These are phyloP conservation scores for Coemansia sp. DNA, from an alignment of 192 early-diverging fungal species.

Conservation along the genomic window DNA sequence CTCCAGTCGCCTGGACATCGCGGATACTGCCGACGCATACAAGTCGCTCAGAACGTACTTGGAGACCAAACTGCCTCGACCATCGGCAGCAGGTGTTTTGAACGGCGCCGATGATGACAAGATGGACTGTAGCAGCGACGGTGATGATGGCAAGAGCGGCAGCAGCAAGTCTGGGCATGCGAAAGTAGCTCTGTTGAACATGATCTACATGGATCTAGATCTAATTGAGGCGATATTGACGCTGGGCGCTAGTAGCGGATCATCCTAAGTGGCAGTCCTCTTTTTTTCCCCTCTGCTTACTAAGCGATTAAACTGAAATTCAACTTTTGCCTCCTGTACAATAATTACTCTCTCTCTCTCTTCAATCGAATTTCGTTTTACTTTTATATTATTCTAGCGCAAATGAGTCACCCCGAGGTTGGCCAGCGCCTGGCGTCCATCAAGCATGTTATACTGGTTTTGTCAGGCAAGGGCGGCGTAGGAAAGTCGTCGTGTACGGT, in stretches of 20 bases:
- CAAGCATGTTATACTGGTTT: constrained; percentile 89
- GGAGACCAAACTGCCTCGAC: constrained; percentile 5
- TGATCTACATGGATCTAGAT: constrained; percentile 31
- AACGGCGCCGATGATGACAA: not conserved
- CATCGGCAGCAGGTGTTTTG: not conserved
- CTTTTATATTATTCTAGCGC: not conserved
- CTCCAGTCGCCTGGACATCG: not conserved
- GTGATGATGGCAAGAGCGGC: not conserved
- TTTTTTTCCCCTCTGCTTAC: not conserved
- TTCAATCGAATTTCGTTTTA: not conserved
- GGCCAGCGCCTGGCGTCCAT: constrained; percentile 53
- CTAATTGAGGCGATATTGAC: constrained; percentile 11
- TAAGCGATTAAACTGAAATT: not conserved
- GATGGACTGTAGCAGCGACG: not conserved
- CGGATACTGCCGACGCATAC: not conserved
- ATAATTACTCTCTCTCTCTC: not conserved
- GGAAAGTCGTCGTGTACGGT: constrained; percentile 94
- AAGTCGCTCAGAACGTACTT: not conserved
- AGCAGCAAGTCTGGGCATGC: not conserved
- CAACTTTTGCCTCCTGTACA: not conserved
- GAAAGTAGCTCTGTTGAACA: not conserved
- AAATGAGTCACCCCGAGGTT: constrained; percentile 44
- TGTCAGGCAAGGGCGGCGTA: constrained; percentile 98
- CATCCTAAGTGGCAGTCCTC: not conserved
- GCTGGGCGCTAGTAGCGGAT: not conserved